Percentiles rank a stretch among this genome's conserved stretches.
Evolutionary conservation across 2,329 filamentous ascomycete species (phyloP).

Genomic region (Periglandula ipomoeae): DNA sequence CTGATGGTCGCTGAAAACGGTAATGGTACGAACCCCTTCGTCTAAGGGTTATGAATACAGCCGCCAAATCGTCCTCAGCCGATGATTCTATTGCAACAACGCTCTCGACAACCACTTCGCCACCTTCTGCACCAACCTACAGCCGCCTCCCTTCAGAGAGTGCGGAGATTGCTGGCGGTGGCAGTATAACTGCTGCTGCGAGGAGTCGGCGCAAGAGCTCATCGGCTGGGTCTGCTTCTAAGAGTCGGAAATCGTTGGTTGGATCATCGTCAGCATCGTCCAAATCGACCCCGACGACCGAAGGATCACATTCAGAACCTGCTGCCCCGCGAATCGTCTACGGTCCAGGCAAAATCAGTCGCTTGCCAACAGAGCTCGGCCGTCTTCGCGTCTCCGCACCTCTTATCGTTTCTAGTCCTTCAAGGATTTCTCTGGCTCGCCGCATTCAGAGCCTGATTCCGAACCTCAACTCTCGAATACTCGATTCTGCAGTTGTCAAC

Average conservation of each 20-base stretch:
- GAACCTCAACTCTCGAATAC: conserved; percentile 22
- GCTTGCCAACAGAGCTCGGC: conserved; percentile 24
- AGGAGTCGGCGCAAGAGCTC: conserved; percentile 1
- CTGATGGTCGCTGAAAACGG: not conserved
- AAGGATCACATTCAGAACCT: conserved; percentile 3
- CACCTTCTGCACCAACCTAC: not conserved
- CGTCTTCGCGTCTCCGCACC: conserved; percentile 22
- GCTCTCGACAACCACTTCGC: not conserved
- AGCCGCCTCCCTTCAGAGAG: not conserved
- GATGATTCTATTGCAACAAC: not conserved
- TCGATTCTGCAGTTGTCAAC: conserved; percentile 23
- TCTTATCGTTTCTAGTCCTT: conserved; percentile 29
- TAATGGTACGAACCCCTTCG: not conserved
- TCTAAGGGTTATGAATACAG: conserved; percentile 5
- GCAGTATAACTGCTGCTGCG: conserved; percentile 1
- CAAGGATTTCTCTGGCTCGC: conserved; percentile 24
- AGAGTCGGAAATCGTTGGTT: not conserved
- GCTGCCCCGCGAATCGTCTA: conserved; percentile 24
- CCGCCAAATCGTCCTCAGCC: not conserved
- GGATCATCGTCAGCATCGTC: conserved; percentile 1
- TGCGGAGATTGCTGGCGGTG: not conserved
- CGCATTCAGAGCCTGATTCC: conserved; percentile 25
- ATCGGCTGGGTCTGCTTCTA: conserved; percentile 2
- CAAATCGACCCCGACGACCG: conserved; percentile 6
- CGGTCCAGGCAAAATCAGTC: conserved; percentile 22